Percentiles rank a stretch among this genome's conserved stretches.
phyloP scores from a whole-genome alignment of 208 protist species.

The Leishmania lainsoni region DNA sequence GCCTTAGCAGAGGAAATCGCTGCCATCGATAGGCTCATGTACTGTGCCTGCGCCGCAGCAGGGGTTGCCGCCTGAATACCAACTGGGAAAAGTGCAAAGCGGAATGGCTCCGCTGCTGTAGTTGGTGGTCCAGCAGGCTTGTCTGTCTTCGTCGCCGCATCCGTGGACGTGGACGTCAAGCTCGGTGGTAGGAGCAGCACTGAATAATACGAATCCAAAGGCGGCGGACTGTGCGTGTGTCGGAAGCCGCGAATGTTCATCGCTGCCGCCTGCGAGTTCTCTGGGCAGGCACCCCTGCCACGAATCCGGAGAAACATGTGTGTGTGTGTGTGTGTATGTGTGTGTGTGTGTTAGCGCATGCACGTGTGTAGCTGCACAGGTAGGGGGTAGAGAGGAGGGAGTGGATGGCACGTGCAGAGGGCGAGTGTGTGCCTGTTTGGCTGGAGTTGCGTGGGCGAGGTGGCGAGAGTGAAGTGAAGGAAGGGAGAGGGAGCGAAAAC shows the following conservation, averaged over 20 bases:
- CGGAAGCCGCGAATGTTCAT: conserved; percentile 84
- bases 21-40: neutral
- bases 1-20: neutral
- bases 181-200: conserved; percentile 1
- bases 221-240: conserved; percentile 51
- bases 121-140: neutral
- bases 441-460: neutral
- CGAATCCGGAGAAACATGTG: conserved; percentile 83
- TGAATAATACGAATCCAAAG: conserved; percentile 11
- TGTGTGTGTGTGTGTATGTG: neutral
- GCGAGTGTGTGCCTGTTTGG: neutral
- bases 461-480: neutral
- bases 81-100: conserved; percentile 65
- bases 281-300: conserved; percentile 72
- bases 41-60: conserved; percentile 6
- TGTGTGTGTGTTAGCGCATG: neutral
- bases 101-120: conserved; percentile 26
- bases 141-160: neutral
- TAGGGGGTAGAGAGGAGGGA: neutral
- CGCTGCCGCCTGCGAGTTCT: conserved; percentile 83
- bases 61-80: conserved; percentile 43
- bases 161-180: neutral
- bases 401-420: neutral
- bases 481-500: neutral
- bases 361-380: neutral